phyloP scores from a whole-genome alignment of 306 rosid genomes.

The Rosa persica region DNA sequence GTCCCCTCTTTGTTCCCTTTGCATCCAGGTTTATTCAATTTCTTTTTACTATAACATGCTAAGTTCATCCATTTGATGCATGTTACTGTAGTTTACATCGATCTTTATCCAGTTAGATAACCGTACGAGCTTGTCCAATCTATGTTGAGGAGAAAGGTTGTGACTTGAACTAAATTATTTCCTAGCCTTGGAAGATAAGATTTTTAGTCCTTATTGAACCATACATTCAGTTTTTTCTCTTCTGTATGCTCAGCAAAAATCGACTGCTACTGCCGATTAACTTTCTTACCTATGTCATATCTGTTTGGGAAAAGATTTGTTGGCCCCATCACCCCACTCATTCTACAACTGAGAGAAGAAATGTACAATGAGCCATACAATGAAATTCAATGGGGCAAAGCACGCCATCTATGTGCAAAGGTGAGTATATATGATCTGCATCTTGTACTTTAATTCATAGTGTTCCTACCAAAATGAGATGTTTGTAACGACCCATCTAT shows the following conservation, averaged over 20 bases:
- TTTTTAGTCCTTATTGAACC: not conserved
- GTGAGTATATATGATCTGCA: conserved; percentile 10
- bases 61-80: not conserved
- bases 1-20: conserved; percentile 65
- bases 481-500: too few relatives aligned
- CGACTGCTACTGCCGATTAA: conserved; percentile 65
- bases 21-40: conserved; percentile 38
- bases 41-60: not conserved
- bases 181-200: not conserved
- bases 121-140: not conserved
- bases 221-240: not conserved
- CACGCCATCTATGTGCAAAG: conserved; percentile 60
- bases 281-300: conserved; percentile 71
- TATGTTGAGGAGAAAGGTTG: not conserved
- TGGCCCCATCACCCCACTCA: conserved; percentile 68
- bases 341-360: conserved; percentile 55
- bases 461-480: too few relatives aligned
- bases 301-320: conserved; percentile 65
- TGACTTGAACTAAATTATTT: too few relatives aligned
- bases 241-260: conserved; percentile 53
- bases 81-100: not conserved
- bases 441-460: not conserved
- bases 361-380: conserved; percentile 43
- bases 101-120: not conserved
- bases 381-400: conserved; percentile 50